Evolutionary conservation across 176 grass and related monocot species (phyloP).

Genomic region (Chrysopogon serrulatus): DNA sequence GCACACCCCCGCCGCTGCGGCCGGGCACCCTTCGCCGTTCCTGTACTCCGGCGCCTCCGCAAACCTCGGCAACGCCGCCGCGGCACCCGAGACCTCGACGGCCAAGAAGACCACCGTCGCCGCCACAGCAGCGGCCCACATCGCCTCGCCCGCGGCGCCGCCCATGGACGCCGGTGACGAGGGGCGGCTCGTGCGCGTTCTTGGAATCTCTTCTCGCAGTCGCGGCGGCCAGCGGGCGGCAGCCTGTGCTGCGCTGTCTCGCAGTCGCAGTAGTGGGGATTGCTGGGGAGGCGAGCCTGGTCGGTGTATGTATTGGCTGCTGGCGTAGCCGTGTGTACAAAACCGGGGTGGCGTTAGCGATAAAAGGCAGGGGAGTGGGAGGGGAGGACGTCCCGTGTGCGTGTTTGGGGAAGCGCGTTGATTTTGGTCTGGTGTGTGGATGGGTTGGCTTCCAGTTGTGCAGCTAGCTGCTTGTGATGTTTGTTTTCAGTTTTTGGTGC

Average conservation of each 20-base stretch:
- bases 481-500: background rate
- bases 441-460: background rate
- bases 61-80: constrained; percentile 33
- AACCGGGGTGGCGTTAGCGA: constrained; percentile 18
- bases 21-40: constrained; percentile 60
- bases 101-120: constrained; percentile 12
- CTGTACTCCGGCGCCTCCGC: constrained; percentile 87
- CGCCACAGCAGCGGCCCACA: background rate
- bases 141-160: constrained; percentile 2
- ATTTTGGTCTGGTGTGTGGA: background rate
- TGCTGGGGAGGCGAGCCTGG: background rate
- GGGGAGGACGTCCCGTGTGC: constrained; percentile 23
- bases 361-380: constrained; percentile 8
- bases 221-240: background rate
- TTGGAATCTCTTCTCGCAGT: constrained; percentile 10
- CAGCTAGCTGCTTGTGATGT: background rate
- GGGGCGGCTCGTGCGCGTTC: background rate
- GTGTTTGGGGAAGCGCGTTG: constrained; percentile 33
- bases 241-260: constrained; percentile 28
- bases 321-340: background rate
- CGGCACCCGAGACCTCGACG: background rate
- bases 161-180: constrained; percentile 27
- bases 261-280: background rate
- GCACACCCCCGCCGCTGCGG: constrained; percentile 22
- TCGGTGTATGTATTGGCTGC: constrained; percentile 22